These are phyloP conservation scores for Fusarium anthophilum DNA, from an alignment of 2,329 filamentous ascomycete species.

Conservation along the genomic window DNA sequence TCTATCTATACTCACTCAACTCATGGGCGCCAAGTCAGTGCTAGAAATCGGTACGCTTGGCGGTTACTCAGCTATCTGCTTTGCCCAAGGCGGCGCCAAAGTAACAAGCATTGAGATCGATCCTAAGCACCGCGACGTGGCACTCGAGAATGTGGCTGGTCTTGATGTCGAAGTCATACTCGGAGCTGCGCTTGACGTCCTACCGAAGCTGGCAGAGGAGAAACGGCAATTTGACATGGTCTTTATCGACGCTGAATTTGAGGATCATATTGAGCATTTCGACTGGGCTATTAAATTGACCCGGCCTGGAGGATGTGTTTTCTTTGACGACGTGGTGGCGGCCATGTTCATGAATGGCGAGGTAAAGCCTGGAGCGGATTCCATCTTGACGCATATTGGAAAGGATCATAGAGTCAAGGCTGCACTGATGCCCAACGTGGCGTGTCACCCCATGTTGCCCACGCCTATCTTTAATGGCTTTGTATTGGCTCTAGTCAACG, in stretches of 20 bases:
- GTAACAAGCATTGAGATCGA: conserved; percentile 63
- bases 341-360: conserved; percentile 4
- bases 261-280: conserved; percentile 60
- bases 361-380: conserved; percentile 4
- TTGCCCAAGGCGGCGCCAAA: conserved; percentile 48
- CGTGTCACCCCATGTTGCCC: background rate
- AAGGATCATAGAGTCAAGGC: conserved; percentile 39
- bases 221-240: conserved; percentile 58
- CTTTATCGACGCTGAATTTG: conserved; percentile 64
- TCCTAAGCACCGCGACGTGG: conserved; percentile 55
- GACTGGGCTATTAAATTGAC: conserved; percentile 54
- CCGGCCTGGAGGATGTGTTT: conserved; percentile 52
- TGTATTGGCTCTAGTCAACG: background rate
- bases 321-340: conserved; percentile 61
- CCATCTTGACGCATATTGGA: conserved; percentile 35
- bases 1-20: conserved; percentile 51
- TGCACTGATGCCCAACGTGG: conserved; percentile 35
- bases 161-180: conserved; percentile 56
- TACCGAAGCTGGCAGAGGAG: conserved; percentile 51
- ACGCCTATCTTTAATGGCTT: background rate
- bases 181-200: conserved; percentile 54
- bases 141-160: conserved; percentile 54
- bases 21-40: conserved; percentile 49
- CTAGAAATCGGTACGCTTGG: conserved; percentile 67
- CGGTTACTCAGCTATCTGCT: conserved; percentile 63